A percentile compares a stretch with the other conserved stretches of the same genome.
Evolutionary conservation across 148 eudicot species (phyloP).

Genomic region (Vaccinium corymbosum): DNA sequence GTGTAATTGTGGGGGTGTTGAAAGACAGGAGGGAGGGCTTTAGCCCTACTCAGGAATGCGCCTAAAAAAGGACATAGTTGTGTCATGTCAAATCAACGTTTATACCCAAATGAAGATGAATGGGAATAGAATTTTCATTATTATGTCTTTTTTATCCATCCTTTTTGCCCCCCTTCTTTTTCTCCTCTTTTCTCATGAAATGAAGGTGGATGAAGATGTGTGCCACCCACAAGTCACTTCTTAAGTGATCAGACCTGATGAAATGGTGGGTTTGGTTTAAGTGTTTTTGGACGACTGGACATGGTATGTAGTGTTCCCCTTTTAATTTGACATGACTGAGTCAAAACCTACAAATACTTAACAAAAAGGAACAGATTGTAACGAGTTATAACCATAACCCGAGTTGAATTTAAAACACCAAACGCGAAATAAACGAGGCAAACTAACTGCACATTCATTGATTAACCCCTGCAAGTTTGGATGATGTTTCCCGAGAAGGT

Average conservation of each 20-base stretch:
- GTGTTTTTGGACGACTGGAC: constrained; percentile 11
- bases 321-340: not conserved
- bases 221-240: constrained; percentile 7
- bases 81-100: constrained; percentile 23
- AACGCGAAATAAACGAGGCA: too few relatives aligned
- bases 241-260: not conserved
- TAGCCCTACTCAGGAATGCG: constrained; percentile 11
- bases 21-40: not conserved
- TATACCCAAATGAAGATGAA: constrained; percentile 20
- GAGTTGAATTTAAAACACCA: not conserved
- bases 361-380: not conserved
- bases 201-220: constrained; percentile 10
- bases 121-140: constrained; percentile 19
- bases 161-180: constrained; percentile 16
- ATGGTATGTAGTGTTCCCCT: not conserved
- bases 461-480: too few relatives aligned
- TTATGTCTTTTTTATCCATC: constrained; percentile 16
- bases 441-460: too few relatives aligned
- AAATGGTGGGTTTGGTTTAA: constrained; percentile 18
- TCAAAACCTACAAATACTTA: not conserved
- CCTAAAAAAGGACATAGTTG: constrained; percentile 9
- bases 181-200: not conserved
- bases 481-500: too few relatives aligned
- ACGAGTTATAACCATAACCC: not conserved
- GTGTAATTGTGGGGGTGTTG: not conserved